These are phyloP conservation scores for Quillaja saponaria DNA, from an alignment of 306 rosid species.

Conservation along the genomic window DNA sequence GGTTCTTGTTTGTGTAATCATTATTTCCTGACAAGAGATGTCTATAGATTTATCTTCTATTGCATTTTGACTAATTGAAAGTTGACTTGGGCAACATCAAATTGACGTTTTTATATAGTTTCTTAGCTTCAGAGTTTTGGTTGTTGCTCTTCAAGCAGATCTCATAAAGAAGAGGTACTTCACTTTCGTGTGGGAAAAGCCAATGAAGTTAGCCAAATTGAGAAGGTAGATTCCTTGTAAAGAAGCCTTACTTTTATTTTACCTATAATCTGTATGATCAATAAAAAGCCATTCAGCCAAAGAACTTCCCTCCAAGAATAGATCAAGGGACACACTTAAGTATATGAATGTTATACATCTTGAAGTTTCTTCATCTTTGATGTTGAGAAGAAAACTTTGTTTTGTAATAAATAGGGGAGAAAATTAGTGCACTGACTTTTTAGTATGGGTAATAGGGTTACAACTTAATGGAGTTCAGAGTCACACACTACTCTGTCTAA, in stretches of 20 bases:
- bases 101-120: conserved; percentile 17
- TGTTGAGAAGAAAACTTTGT: neutral
- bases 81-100: conserved; percentile 15
- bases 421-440: neutral
- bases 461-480: too few relatives aligned
- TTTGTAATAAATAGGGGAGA: too few relatives aligned
- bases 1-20: neutral
- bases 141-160: conserved; percentile 47
- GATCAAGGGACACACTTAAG: neutral
- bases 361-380: neutral
- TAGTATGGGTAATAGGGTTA: neutral
- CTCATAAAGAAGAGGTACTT: conserved; percentile 89
- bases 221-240: conserved; percentile 64
- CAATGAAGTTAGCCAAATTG: conserved; percentile 69
- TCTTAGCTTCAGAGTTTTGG: conserved; percentile 10
- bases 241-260: conserved; percentile 20
- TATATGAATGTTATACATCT: neutral
- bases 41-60: conserved; percentile 12
- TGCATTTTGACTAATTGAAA: conserved; percentile 29
- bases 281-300: conserved; percentile 11
- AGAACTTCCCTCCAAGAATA: conserved; percentile 7
- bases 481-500: too few relatives aligned
- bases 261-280: conserved; percentile 6
- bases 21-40: neutral
- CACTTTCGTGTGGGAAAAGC: conserved; percentile 65